A percentile compares a stretch with the other conserved stretches of the same genome.
Conservation (phyloP, 352 stramenopile genomes). For the Phytophthora syringae region DNA sequence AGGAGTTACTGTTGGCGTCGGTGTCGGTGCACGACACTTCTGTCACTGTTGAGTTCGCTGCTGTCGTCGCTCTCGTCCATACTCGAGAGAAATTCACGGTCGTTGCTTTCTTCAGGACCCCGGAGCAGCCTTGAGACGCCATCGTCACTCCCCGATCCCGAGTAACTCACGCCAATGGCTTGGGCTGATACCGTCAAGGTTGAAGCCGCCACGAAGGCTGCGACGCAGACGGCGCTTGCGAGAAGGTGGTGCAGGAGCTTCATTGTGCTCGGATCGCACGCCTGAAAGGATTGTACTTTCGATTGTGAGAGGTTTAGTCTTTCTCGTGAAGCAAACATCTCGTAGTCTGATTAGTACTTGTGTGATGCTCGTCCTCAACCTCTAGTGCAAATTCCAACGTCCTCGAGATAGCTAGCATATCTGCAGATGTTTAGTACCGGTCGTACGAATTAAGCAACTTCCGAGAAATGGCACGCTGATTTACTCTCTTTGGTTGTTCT, state of each 20-base stretch:
- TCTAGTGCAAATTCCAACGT: too few species aligned
- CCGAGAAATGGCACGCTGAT: too few species aligned
- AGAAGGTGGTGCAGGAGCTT: conserved; percentile 13
- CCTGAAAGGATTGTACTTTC: background rate
- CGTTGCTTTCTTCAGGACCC: background rate
- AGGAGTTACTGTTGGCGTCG: background rate
- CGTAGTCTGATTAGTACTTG: too few species aligned
- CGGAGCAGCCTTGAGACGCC: background rate
- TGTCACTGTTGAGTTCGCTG: background rate
- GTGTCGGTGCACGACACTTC: background rate
- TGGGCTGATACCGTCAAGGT: background rate
- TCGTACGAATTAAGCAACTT: too few species aligned
- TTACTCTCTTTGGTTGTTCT: background rate
- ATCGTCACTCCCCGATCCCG: background rate
- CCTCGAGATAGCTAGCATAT: too few species aligned
- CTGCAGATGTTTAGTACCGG: too few species aligned
- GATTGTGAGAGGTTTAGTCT: background rate
- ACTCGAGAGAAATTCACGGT: background rate
- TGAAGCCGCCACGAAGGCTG: background rate
- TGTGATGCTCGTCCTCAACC: too few species aligned
- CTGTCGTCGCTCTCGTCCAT: background rate
- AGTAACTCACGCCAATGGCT: background rate
- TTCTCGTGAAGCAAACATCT: background rate
- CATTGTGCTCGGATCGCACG: conserved; percentile 7
- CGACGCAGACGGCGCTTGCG: conserved; percentile 6